A percentile compares a stretch with the other conserved stretches of the same genome.
Evolutionary conservation across 1,139 yeast species (phyloP).

Genomic region (Casaregolazyma suthepensis): DNA sequence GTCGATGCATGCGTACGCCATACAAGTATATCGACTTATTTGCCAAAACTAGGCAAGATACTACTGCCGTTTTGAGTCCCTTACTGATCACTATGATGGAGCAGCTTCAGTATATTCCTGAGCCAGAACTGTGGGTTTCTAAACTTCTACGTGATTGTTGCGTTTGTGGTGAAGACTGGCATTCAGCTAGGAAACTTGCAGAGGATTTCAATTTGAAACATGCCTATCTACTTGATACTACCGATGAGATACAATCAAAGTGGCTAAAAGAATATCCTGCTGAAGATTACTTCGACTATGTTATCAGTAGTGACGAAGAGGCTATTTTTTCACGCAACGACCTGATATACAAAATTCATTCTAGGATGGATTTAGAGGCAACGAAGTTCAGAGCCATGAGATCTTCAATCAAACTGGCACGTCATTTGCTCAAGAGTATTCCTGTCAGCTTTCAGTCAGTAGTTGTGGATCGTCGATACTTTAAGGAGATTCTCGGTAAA

Average conservation of each 20-base stretch:
- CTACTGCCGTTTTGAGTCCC: conserved; percentile 48
- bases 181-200: conserved; percentile 12
- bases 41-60: conserved; percentile 28
- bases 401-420: neutral
- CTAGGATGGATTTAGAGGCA: conserved; percentile 8
- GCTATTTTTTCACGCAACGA: conserved; percentile 20
- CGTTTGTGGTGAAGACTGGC: conserved; percentile 26
- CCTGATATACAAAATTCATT: conserved; percentile 1
- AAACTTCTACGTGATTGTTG: conserved; percentile 33
- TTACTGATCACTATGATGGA: conserved; percentile 63
- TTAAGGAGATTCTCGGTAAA: neutral
- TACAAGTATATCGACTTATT: conserved; percentile 75
- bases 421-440: conserved; percentile 1
- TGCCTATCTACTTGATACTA: neutral
- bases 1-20: conserved; percentile 66
- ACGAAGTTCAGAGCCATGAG: conserved; percentile 7
- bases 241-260: neutral
- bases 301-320: conserved; percentile 16
- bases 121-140: conserved; percentile 45
- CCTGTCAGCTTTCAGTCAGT: neutral
- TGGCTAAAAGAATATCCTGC: conserved; percentile 6
- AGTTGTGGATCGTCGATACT: neutral
- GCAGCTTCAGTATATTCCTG: conserved; percentile 59
- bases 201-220: conserved; percentile 4
- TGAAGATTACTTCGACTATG: conserved; percentile 27